These are phyloP conservation scores for Solanum ahanhuiri DNA, from an alignment of 257 asterid species.

Conservation along the genomic window DNA sequence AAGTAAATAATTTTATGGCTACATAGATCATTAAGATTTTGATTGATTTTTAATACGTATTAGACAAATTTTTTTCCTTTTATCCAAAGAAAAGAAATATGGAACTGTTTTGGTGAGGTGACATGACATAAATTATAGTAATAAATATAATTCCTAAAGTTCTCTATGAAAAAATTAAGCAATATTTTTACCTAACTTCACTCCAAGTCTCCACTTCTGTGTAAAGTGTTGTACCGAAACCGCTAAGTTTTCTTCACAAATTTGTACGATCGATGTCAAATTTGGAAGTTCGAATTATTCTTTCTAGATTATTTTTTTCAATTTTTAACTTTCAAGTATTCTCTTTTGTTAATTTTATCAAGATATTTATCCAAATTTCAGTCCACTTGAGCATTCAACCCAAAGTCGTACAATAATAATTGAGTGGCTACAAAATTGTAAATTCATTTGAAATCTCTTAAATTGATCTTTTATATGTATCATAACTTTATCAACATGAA, in stretches of 20 bases:
- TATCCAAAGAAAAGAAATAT: neutral
- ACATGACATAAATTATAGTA: neutral
- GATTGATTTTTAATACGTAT: neutral
- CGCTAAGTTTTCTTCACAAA: neutral
- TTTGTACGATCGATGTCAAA: neutral
- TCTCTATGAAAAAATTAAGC: neutral
- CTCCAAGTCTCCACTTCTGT: neutral
- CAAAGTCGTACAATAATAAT: neutral
- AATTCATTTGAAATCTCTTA: neutral
- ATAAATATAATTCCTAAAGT: neutral
- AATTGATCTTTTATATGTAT: neutral
- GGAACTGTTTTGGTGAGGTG: neutral
- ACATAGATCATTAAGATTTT: neutral
- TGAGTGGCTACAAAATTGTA: neutral
- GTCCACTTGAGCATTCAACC: neutral
- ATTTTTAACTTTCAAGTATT: neutral
- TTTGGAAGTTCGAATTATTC: neutral
- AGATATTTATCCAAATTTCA: neutral
- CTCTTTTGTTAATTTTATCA: neutral
- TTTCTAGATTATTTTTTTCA: neutral
- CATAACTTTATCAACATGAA: accelerated
- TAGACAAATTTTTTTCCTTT: neutral
- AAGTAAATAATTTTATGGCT: neutral
- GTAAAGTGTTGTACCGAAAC: neutral
- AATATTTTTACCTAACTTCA: neutral